Conservation (phyloP, 495 filamentous ascomycete genomes). For the Penicillium manginii region DNA sequence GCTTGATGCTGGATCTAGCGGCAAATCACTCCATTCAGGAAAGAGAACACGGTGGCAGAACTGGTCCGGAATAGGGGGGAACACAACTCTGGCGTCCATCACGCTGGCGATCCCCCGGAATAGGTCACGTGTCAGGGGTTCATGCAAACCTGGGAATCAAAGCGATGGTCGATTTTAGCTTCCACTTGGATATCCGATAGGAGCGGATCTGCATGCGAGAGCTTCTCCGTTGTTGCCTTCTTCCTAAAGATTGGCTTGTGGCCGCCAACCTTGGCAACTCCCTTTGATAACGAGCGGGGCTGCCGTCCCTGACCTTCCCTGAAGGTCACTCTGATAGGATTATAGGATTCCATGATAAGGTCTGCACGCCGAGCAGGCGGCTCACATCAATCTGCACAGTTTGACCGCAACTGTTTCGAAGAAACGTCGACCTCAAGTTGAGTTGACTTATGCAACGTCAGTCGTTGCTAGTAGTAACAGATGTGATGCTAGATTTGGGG, state of each 20-base stretch:
- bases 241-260: not conserved
- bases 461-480: no score
- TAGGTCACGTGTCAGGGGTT: slow-evolving; percentile 27
- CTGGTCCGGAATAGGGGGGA: slow-evolving; percentile 23
- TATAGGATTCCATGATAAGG: slow-evolving; percentile 7
- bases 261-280: not conserved
- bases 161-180: not conserved
- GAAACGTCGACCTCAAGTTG: not conserved
- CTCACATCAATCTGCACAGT: not conserved
- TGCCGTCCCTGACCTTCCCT: no score
- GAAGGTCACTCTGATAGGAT: no score
- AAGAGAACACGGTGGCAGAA: slow-evolving; percentile 34
- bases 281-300: slow-evolving; percentile 5
- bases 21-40: slow-evolving; percentile 1
- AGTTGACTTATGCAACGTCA: not conserved
- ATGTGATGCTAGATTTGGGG: no score
- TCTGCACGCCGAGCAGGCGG: slow-evolving; percentile 6
- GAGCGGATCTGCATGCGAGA: not conserved
- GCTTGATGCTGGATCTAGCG: not conserved
- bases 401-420: no score
- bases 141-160: not conserved
- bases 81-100: slow-evolving; percentile 19
- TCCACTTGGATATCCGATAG: not conserved
- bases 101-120: slow-evolving; percentile 23
- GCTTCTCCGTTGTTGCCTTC: not conserved